Conservation (phyloP, 345 rosid genomes). For the Gossypium australe region DNA sequence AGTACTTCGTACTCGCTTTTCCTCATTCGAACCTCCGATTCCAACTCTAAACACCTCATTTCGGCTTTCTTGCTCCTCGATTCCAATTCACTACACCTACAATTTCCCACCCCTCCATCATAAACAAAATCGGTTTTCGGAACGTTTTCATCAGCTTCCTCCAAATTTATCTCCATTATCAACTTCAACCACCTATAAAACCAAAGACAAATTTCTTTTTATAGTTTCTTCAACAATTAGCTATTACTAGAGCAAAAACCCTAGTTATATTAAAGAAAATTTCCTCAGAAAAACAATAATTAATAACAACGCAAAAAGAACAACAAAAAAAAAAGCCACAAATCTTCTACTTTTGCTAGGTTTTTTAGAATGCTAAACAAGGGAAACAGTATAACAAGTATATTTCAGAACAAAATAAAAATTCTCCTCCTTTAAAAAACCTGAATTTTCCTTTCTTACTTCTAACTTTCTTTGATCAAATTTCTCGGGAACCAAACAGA, state of each 20-base stretch:
- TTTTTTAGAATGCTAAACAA: neutral
- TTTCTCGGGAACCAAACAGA: slow-evolving; percentile 4
- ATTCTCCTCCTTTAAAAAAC: too few species aligned
- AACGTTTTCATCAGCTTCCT: slow-evolving; percentile 14
- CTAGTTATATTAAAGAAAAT: neutral
- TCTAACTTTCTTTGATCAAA: neutral
- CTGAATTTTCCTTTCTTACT: neutral
- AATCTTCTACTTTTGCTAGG: neutral
- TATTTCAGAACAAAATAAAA: neutral
- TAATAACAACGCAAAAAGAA: too few species aligned
- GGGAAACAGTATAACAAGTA: neutral
- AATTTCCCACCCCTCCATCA: neutral
- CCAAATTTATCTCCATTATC: neutral
- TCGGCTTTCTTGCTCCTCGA: slow-evolving; percentile 31
- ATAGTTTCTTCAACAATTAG: neutral
- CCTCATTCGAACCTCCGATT: slow-evolving; percentile 31
- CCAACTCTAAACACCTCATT: slow-evolving; percentile 36
- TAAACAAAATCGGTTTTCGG: neutral
- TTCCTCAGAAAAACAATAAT: neutral
- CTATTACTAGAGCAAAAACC: neutral
- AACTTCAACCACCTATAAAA: neutral
- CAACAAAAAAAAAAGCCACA: too few species aligned
- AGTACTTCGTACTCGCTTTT: slow-evolving; percentile 33
- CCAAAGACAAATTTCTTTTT: neutral
- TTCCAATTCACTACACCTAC: slow-evolving; percentile 24